Conservation (phyloP, 345 rosid genomes). For the Chamaenerion angustifolium region DNA sequence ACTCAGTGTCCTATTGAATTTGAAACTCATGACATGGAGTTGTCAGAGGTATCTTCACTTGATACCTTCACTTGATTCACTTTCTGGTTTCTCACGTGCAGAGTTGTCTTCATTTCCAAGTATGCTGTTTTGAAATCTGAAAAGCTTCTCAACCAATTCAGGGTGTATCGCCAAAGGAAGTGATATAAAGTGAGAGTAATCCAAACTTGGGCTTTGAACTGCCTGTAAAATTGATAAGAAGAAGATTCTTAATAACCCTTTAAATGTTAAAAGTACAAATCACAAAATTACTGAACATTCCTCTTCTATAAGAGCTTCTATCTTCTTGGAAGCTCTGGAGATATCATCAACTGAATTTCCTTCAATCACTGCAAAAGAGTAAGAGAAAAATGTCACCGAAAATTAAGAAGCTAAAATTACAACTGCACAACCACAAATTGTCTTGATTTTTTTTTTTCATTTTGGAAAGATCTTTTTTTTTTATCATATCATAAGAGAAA, state of each 20-base stretch:
- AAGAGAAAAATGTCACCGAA: constrained; percentile 7
- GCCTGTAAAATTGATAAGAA: constrained; percentile 28
- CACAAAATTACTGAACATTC: constrained; percentile 19
- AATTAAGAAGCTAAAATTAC: background rate
- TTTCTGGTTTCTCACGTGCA: constrained; percentile 10
- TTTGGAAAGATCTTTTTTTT: too few species aligned
- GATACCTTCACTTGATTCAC: constrained; percentile 9
- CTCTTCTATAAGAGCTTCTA: constrained; percentile 47
- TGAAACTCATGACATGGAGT: too few species aligned
- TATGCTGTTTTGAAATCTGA: constrained; percentile 54
- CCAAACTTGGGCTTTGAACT: constrained; percentile 43
- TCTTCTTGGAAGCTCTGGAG: constrained; percentile 51
- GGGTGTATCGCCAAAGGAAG: constrained; percentile 84
- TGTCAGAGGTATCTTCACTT: constrained; percentile 9
- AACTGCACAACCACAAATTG: background rate
- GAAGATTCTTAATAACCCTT: background rate
- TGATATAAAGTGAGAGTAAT: constrained; percentile 80
- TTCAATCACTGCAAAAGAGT: constrained; percentile 56
- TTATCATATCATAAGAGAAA: too few species aligned
- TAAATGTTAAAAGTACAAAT: background rate
- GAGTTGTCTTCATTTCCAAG: constrained; percentile 22
- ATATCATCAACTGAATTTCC: constrained; percentile 54
- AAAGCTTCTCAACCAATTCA: constrained; percentile 60
- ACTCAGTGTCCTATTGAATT: too few species aligned
- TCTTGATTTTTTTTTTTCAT: too few species aligned